These are phyloP conservation scores for Botrytis hyacinthi DNA, from an alignment of 2,329 filamentous ascomycete genomes.

Conservation along the genomic window DNA sequence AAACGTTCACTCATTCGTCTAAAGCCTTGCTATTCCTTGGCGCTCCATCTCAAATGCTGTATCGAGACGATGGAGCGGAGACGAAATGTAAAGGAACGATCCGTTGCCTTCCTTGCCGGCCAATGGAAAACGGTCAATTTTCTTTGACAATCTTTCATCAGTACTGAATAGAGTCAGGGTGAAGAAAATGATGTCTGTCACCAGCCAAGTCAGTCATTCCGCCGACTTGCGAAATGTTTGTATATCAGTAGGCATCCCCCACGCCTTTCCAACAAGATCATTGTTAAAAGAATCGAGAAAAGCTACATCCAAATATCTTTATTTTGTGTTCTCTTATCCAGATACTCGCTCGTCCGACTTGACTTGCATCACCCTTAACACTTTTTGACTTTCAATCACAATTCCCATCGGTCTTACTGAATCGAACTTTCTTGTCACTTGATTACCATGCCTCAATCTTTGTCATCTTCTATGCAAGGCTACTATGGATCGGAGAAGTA, in stretches of 20 bases:
- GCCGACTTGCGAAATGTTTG: neutral
- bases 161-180: neutral
- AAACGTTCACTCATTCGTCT: neutral
- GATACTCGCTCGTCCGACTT: neutral
- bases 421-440: neutral
- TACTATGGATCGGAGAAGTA: slow-evolving; percentile 15
- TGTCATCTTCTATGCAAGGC: slow-evolving; percentile 21
- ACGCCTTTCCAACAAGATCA: neutral
- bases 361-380: neutral
- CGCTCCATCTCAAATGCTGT: neutral
- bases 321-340: neutral
- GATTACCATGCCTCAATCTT: slow-evolving; percentile 15
- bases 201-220: neutral
- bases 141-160: neutral
- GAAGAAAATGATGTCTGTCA: neutral
- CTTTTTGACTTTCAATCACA: neutral
- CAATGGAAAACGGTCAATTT: neutral
- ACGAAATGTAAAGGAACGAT: neutral
- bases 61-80: neutral
- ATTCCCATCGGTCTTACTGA: neutral
- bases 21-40: neutral
- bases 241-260: neutral
- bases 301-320: neutral
- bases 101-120: neutral
- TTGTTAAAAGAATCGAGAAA: neutral